phyloP scores from a whole-genome alignment of 352 stramenopile species.

The Pythium plurisporium region DNA sequence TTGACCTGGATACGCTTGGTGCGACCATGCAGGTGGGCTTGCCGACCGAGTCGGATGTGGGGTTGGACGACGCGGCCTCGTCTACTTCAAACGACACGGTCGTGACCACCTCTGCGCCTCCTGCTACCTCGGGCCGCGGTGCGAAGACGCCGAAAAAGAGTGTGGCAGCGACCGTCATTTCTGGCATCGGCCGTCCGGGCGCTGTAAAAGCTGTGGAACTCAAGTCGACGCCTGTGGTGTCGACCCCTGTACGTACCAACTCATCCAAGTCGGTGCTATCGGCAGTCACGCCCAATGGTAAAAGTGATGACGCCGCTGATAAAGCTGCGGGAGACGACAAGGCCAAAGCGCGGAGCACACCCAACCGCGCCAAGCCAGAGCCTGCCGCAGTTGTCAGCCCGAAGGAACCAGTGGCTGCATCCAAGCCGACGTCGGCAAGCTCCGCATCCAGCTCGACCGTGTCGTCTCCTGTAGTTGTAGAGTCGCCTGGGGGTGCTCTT shows the following conservation, averaged over 20 bases:
- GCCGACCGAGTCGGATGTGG: conserved; percentile 67
- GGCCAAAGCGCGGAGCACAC: conserved; percentile 40
- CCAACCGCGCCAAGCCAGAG: conserved; percentile 42
- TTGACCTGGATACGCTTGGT: conserved; percentile 92
- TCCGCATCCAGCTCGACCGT: conserved; percentile 20
- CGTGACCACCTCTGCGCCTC: background rate
- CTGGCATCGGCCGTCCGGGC: conserved; percentile 66
- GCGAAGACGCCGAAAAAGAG: conserved; percentile 73
- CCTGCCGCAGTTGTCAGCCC: conserved; percentile 28
- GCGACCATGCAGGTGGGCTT: conserved; percentile 66
- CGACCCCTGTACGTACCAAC: conserved; percentile 34
- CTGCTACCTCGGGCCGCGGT: conserved; percentile 19
- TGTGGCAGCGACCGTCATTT: conserved; percentile 42
- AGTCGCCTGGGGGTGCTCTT: conserved; percentile 7
- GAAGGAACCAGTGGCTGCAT: conserved; percentile 23
- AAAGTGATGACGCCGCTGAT: conserved; percentile 42
- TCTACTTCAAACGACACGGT: conserved; percentile 14
- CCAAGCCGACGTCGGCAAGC: conserved; percentile 16
- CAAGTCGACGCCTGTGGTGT: conserved; percentile 59
- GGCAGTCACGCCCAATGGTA: conserved; percentile 34
- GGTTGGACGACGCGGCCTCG: conserved; percentile 44
- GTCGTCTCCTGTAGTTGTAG: conserved; percentile 15
- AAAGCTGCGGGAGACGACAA: conserved; percentile 39
- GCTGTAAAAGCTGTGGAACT: conserved; percentile 76
- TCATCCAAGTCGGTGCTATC: conserved; percentile 31